A percentile compares a stretch with the other conserved stretches of the same genome.
Evolutionary conservation across 495 filamentous ascomycete genomes (phyloP).

Genomic region (Penicillium tannophilum): DNA sequence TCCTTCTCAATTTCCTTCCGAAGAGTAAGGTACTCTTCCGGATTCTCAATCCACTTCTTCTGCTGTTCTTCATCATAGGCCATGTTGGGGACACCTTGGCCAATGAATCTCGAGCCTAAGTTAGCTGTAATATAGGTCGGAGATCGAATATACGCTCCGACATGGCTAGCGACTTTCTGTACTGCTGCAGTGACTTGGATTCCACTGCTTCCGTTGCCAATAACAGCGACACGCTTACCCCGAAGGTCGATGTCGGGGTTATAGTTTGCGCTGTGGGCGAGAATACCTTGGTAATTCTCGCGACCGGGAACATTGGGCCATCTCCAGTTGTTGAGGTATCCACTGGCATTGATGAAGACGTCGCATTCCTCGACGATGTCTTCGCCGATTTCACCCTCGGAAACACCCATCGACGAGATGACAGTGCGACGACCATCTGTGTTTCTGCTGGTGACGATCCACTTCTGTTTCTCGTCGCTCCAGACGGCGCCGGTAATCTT

Average conservation of each 20-base stretch:
- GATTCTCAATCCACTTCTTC: constrained; percentile 3
- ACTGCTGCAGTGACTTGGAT: constrained; percentile 36
- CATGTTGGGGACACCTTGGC: background rate
- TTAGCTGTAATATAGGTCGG: constrained; percentile 9
- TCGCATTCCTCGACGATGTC: constrained; percentile 26
- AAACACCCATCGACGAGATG: background rate
- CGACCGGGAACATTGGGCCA: constrained; percentile 40
- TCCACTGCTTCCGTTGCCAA: constrained; percentile 49
- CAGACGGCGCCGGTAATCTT: constrained; percentile 49
- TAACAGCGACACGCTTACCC: constrained; percentile 48
- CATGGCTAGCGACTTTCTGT: background rate
- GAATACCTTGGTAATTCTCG: constrained; percentile 18
- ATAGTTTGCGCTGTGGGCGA: constrained; percentile 31
- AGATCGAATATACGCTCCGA: constrained; percentile 6
- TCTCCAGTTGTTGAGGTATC: constrained; percentile 49
- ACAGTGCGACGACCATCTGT: constrained; percentile 14
- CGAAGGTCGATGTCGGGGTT: constrained; percentile 26
- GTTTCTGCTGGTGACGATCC: constrained; percentile 43
- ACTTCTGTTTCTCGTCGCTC: constrained; percentile 47
- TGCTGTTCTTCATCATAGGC: constrained; percentile 2
- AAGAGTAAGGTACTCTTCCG: constrained; percentile 3
- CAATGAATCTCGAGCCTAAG: background rate
- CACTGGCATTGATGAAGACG: constrained; percentile 52
- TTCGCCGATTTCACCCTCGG: background rate
- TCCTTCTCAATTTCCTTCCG: constrained; percentile 26